Conservation (phyloP, 1,139 yeast genomes). For the Suhomyces wounanorum region DNA sequence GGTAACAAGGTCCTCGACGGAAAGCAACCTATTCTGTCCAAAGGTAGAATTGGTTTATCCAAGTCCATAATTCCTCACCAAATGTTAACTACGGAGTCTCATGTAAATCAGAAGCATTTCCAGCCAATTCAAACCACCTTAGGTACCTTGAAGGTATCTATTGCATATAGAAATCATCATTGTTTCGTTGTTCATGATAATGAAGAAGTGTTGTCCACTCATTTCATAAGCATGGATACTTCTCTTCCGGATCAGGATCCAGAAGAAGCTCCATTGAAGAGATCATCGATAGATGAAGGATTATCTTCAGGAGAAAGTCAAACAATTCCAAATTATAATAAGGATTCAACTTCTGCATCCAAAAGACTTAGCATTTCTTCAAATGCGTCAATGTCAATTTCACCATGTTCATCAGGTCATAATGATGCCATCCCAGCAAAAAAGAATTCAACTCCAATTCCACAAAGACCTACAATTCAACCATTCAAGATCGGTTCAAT, state of each 20-base stretch:
- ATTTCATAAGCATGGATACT: slow-evolving; percentile 52
- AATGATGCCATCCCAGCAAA: slow-evolving; percentile 12
- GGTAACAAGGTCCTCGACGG: slow-evolving; percentile 76
- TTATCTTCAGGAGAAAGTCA: slow-evolving; percentile 7
- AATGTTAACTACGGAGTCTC: slow-evolving; percentile 47
- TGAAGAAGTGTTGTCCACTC: slow-evolving; percentile 63
- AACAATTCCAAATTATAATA: slow-evolving; percentile 4
- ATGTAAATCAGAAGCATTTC: slow-evolving; percentile 61
- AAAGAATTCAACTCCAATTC: slow-evolving; percentile 22
- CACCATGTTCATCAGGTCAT: slow-evolving; percentile 31
- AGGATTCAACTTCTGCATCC: slow-evolving; percentile 9
- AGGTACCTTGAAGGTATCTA: slow-evolving; percentile 74
- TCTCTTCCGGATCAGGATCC: slow-evolving; percentile 6
- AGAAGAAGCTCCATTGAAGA: slow-evolving; percentile 5
- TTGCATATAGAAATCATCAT: slow-evolving; percentile 73
- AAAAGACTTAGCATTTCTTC: slow-evolving; percentile 17
- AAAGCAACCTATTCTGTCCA: slow-evolving; percentile 70
- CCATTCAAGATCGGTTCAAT: slow-evolving; percentile 67
- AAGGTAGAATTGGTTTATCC: slow-evolving; percentile 82
- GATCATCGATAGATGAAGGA: slow-evolving; percentile 8
- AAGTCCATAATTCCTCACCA: slow-evolving; percentile 58
- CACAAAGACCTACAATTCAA: slow-evolving; percentile 45
- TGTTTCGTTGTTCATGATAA: slow-evolving; percentile 68
- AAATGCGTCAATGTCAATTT: slow-evolving; percentile 28
- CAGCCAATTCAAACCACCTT: slow-evolving; percentile 71